A percentile compares a stretch with the other conserved stretches of the same genome.
Evolutionary conservation across 2,329 filamentous ascomycete species (phyloP).

Genomic region (Cercospora sp.): DNA sequence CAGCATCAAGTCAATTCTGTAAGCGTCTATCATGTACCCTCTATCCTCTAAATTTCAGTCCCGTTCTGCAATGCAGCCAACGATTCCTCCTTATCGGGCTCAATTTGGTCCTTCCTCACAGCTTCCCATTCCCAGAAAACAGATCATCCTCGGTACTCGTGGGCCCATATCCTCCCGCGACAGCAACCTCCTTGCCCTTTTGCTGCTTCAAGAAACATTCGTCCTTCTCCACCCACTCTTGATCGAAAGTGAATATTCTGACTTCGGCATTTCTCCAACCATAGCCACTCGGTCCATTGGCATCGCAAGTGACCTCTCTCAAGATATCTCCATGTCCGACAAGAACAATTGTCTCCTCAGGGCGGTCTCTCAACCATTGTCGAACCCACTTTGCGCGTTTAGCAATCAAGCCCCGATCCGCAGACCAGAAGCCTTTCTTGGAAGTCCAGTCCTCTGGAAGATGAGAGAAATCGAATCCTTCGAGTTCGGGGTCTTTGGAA

Average conservation of each 20-base stretch:
- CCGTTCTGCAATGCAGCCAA: background rate
- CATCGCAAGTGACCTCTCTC: constrained; percentile 32
- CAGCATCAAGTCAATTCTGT: background rate
- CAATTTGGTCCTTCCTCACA: constrained; percentile 4
- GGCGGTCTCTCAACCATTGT: constrained; percentile 34
- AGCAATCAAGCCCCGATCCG: constrained; percentile 24
- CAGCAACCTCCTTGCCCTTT: constrained; percentile 31
- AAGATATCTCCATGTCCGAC: constrained; percentile 39
- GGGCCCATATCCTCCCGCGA: constrained; percentile 37
- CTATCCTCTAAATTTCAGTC: background rate
- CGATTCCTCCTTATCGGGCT: background rate
- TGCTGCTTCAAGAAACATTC: constrained; percentile 34
- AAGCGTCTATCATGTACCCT: background rate
- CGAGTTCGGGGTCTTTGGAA: constrained; percentile 32
- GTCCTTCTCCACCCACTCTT: constrained; percentile 28
- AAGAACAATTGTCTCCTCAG: constrained; percentile 37
- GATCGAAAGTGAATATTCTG: constrained; percentile 34
- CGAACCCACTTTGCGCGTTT: constrained; percentile 36
- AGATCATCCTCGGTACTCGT: constrained; percentile 35
- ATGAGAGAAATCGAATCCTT: constrained; percentile 32
- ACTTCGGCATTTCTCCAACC: constrained; percentile 38
- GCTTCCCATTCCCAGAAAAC: constrained; percentile 13
- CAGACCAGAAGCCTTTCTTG: constrained; percentile 36
- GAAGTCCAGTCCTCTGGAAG: constrained; percentile 36
- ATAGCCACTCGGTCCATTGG: constrained; percentile 30